These are phyloP conservation scores for Phyllosticta citribraziliensis DNA, from an alignment of 2,329 filamentous ascomycete species.

Conservation along the genomic window DNA sequence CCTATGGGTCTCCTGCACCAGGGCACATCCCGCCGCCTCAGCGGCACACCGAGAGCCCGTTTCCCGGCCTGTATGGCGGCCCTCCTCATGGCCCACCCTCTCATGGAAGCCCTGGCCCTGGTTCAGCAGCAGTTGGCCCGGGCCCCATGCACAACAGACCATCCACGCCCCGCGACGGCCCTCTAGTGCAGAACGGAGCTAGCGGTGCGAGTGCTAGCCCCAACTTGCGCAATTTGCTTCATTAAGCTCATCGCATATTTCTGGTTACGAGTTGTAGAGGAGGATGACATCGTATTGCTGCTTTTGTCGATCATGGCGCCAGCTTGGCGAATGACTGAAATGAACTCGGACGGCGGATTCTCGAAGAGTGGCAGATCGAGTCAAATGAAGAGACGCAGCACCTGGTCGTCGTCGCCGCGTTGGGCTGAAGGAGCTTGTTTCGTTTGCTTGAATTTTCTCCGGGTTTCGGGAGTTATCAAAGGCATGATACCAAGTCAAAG, in stretches of 20 bases:
- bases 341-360: neutral
- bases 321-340: neutral
- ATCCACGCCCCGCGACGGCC: slow-evolving; percentile 24
- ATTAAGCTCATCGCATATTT: slow-evolving; percentile 17
- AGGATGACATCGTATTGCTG: neutral
- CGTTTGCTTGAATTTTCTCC: neutral
- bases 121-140: neutral
- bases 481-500: slow-evolving; percentile 9
- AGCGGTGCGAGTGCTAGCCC: slow-evolving; percentile 37
- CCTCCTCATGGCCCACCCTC: slow-evolving; percentile 13
- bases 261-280: neutral
- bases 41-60: slow-evolving; percentile 27
- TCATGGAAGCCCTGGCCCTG: neutral
- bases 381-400: neutral
- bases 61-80: slow-evolving; percentile 11
- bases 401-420: neutral
- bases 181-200: slow-evolving; percentile 19
- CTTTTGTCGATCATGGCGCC: neutral
- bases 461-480: slow-evolving; percentile 1
- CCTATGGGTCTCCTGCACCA: slow-evolving; percentile 14
- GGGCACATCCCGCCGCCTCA: slow-evolving; percentile 1
- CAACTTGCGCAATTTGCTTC: slow-evolving; percentile 37
- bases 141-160: slow-evolving; percentile 19
- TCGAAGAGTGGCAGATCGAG: neutral
- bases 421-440: neutral